Evolutionary conservation across 1,284 basidiomycete species (phyloP), one percentile per base, ranked within the genome.

Genomic region (Macrocybe sp.): DNA sequence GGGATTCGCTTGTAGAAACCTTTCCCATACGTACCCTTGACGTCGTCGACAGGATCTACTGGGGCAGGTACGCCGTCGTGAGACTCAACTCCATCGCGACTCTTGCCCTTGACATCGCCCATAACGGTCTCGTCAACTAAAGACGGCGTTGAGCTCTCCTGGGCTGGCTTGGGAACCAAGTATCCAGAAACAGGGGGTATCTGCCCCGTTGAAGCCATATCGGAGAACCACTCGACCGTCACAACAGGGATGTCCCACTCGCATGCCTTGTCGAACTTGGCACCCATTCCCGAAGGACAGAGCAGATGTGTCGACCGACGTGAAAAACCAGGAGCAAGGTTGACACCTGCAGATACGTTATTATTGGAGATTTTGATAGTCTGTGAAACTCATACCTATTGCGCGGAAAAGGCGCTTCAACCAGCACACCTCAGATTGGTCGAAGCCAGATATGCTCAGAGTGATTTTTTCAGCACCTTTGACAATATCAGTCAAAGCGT

Each of bases 241-340:
- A 88, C 69, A 10, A 86, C 75, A 0, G 80, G 77, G 6, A 83
- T 76, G 4, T 68, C 69, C 88, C 89, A 90, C 55, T 87, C 78
- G 37, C 62, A 55, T 2, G 89, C 89, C 59, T 83, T 88, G n/a
- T 79, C 75, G 45, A 76, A 86, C 59, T 92, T 92, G 10, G 72
- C 65, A 8, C 89, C 89, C 0, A 60, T 67, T 0, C 73, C 76
- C 5, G 79, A 75, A 0, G 86, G 85, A 61, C 89, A 91, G 4
- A 91, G 65, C 2, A 91, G 70, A 55, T 90, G 84, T 0, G 88
- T 89, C 0, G 81, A 74, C 5, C 70, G 71, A 10, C 74, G 71
- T 3, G 80, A 83, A 59, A 90, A 88, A 9, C 67, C 72, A 0
- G 74, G 68, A 5, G 78, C 73, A 4, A 81, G 68, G 2, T 59